Conservation (phyloP, 345 rosid species). For the Syzygium oleosum region DNA sequence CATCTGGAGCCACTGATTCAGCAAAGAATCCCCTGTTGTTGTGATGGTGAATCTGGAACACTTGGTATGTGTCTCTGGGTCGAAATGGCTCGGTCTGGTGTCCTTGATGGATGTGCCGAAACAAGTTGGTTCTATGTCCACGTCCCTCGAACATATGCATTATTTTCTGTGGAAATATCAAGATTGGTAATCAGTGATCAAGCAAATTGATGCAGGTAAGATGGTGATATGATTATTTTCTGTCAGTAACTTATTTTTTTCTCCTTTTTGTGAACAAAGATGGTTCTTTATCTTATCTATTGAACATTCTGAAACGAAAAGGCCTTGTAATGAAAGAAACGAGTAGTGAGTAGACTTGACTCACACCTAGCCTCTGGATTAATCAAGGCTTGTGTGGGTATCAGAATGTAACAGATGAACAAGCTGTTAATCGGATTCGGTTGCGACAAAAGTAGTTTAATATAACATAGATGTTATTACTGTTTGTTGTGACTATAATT, state of each 20-base stretch:
- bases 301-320: too few species aligned
- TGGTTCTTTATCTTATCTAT: neutral
- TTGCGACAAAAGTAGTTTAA: neutral
- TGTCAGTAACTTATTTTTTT: neutral
- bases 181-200: neutral
- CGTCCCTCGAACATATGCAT: slow-evolving; percentile 40
- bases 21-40: slow-evolving; percentile 32
- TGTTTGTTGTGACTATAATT: neutral
- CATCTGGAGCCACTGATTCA: slow-evolving; percentile 40
- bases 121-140: slow-evolving; percentile 41
- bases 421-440: neutral
- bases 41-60: slow-evolving; percentile 43
- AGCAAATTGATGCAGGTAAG: neutral
- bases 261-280: neutral
- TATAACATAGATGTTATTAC: neutral
- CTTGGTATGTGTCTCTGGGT: slow-evolving; percentile 54
- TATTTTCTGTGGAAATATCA: neutral
- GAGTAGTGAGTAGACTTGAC: neutral
- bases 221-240: neutral
- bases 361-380: neutral
- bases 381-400: neutral
- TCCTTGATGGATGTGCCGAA: slow-evolving; percentile 35
- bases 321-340: neutral
- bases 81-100: slow-evolving; percentile 45
- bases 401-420: neutral